Evolutionary conservation across 2,329 filamentous ascomycete genomes (phyloP).

Genomic region (Cladophialophora immunda): DNA sequence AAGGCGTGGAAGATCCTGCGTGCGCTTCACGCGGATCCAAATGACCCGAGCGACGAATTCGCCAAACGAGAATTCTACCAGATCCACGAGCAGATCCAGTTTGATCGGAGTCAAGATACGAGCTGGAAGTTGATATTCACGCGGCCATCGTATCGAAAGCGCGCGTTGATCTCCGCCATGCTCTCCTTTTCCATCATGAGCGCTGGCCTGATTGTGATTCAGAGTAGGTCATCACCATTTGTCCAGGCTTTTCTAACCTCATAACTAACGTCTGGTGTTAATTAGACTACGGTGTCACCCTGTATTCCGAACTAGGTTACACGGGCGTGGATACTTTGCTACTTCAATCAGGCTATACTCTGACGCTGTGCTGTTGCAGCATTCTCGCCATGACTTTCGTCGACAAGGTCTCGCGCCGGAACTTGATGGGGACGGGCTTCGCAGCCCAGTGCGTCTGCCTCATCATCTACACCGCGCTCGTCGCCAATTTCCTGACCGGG

Average conservation of each 20-base stretch:
- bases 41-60: constrained; percentile 17
- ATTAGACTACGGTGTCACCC: constrained; percentile 17
- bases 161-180: constrained; percentile 15
- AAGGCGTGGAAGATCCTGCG: constrained; percentile 57
- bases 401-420: constrained; percentile 8
- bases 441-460: constrained; percentile 8
- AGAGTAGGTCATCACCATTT: constrained; percentile 11
- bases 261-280: background rate
- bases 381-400: constrained; percentile 17
- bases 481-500: constrained; percentile 9
- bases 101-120: constrained; percentile 19
- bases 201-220: constrained; percentile 16
- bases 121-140: constrained; percentile 15
- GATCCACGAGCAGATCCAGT: constrained; percentile 25
- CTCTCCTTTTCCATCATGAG: constrained; percentile 16
- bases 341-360: constrained; percentile 14
- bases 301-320: constrained; percentile 19
- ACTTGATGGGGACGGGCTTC: constrained; percentile 22
- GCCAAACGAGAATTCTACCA: constrained; percentile 26
- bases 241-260: background rate
- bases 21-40: constrained; percentile 45
- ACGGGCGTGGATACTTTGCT: constrained; percentile 10
- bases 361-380: background rate
- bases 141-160: constrained; percentile 19
- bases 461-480: constrained; percentile 22